Conservation (phyloP, 2,329 filamentous ascomycete species). For the Fusarium verticillioides region DNA sequence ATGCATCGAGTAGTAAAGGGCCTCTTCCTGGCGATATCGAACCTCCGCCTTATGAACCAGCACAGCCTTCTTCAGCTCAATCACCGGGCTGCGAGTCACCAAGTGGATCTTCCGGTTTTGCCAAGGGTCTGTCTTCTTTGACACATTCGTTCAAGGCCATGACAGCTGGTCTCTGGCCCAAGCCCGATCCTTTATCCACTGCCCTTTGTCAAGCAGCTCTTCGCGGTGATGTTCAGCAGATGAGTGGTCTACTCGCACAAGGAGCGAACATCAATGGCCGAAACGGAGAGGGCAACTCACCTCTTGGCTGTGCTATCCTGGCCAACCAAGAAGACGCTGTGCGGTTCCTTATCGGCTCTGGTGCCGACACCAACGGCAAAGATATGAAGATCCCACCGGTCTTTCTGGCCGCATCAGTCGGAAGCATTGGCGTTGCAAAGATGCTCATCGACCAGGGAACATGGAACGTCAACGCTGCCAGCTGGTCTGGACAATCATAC, state of each 20-base stretch:
- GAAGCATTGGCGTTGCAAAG: constrained; percentile 43
- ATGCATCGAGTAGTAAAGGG: constrained; percentile 31
- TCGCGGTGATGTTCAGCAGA: constrained; percentile 49
- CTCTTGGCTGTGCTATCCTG: constrained; percentile 50
- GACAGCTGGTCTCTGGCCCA: constrained; percentile 46
- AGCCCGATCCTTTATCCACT: constrained; percentile 52
- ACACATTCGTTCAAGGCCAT: constrained; percentile 51
- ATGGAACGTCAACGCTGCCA: constrained; percentile 45
- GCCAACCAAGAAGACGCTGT: constrained; percentile 48
- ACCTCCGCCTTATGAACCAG: constrained; percentile 43
- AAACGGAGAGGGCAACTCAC: constrained; percentile 50
- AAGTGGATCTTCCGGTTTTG: constrained; percentile 24
- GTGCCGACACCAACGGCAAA: constrained; percentile 42
- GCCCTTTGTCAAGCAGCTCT: constrained; percentile 51
- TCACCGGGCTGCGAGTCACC: constrained; percentile 5
- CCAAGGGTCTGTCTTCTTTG: constrained; percentile 45
- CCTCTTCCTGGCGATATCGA: constrained; percentile 17
- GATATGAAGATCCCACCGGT: constrained; percentile 47
- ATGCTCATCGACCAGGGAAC: constrained; percentile 47
- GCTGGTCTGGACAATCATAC: constrained; percentile 45
- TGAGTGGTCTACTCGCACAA: constrained; percentile 48
- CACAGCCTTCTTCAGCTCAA: constrained; percentile 22
- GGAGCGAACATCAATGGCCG: constrained; percentile 52
- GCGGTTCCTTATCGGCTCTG: constrained; percentile 48
- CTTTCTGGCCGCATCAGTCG: constrained; percentile 48